phyloP scores from a whole-genome alignment of 768 basidiomycete genomes.

The Dioszegia aurantiaca region DNA sequence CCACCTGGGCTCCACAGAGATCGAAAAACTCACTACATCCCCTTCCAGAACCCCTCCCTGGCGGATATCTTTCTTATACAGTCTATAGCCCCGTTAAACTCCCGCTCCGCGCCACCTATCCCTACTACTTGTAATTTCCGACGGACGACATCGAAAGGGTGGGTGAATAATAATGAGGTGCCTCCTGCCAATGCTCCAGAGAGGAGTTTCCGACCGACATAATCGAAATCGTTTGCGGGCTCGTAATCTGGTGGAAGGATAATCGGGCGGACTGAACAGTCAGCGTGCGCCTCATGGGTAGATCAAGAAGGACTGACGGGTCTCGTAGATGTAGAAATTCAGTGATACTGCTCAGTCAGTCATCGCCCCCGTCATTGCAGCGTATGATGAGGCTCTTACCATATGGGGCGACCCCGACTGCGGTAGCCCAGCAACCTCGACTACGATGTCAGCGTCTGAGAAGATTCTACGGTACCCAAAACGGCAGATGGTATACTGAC shows the following conservation, averaged over 20 bases:
- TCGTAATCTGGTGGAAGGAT: conserved; percentile 28
- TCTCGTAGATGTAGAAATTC: conserved; percentile 93
- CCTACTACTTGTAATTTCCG: conserved; percentile 77
- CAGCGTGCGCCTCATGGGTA: conserved; percentile 1
- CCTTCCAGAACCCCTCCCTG: conserved; percentile 63
- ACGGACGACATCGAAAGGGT: conserved; percentile 90
- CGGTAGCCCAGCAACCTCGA: conserved; percentile 44
- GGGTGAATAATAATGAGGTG: conserved; percentile 90
- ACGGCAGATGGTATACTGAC: conserved; percentile 55
- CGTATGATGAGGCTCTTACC: conserved; percentile 41
- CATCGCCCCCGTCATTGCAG: conserved; percentile 55
- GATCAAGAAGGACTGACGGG: conserved; percentile 58
- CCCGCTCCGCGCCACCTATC: conserved; percentile 56
- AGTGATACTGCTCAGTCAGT: conserved; percentile 57
- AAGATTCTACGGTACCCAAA: background rate
- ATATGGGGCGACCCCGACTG: conserved; percentile 76
- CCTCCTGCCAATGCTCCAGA: conserved; percentile 85
- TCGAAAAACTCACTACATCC: conserved; percentile 46
- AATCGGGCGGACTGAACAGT: conserved; percentile 26
- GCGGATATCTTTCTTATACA: conserved; percentile 67
- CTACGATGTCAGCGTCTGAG: conserved; percentile 16
- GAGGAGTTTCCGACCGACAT: conserved; percentile 59
- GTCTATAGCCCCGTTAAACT: conserved; percentile 77
- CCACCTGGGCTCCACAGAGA: background rate
- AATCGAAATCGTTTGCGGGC: conserved; percentile 22